Evolutionary conservation across 177 flowering plant genomes (phyloP).

Genomic region (Vitis hybrid): DNA sequence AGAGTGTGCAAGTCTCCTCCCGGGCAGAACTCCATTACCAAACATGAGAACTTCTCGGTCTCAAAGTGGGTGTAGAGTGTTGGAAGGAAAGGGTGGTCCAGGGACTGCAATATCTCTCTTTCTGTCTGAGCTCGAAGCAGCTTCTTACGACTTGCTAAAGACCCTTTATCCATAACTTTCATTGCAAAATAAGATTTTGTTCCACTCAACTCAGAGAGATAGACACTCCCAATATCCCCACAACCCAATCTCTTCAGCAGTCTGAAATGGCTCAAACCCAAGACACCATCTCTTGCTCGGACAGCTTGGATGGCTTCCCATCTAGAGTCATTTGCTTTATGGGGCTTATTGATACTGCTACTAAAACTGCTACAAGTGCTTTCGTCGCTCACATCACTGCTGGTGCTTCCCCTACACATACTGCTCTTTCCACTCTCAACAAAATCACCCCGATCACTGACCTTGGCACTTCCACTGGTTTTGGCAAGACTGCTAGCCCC

Average conservation of each 20-base stretch:
- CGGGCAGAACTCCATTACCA: conserved; percentile 96
- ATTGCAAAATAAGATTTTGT: conserved; percentile 83
- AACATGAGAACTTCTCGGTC: conserved; percentile 87
- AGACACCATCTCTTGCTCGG: conserved; percentile 61
- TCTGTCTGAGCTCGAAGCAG: conserved; percentile 95
- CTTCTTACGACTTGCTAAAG: conserved; percentile 85
- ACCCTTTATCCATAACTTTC: conserved; percentile 93
- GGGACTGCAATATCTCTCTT: conserved; percentile 78
- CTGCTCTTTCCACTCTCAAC: conserved; percentile 88
- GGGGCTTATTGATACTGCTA: conserved; percentile 75
- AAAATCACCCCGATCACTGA: conserved; percentile 58
- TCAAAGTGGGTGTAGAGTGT: conserved; percentile 85
- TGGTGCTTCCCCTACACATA: conserved; percentile 78
- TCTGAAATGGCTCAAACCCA: conserved; percentile 82
- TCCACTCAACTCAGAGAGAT: conserved; percentile 81
- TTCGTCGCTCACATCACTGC: conserved; percentile 86
- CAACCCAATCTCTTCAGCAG: conserved; percentile 83
- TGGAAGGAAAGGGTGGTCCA: conserved; percentile 94
- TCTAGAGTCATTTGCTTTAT: conserved; percentile 80
- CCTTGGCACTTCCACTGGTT: conserved; percentile 72
- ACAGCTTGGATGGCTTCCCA: conserved; percentile 93
- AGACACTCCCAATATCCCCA: conserved; percentile 97
- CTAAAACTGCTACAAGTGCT: conserved; percentile 86
- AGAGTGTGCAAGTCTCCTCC: conserved; percentile 94
- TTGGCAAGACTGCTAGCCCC: conserved; percentile 62